Percentiles rank a stretch among this genome's conserved stretches.
Evolutionary conservation across 176 grass and related monocot species (phyloP).

Genomic region (Cocos nucifera): DNA sequence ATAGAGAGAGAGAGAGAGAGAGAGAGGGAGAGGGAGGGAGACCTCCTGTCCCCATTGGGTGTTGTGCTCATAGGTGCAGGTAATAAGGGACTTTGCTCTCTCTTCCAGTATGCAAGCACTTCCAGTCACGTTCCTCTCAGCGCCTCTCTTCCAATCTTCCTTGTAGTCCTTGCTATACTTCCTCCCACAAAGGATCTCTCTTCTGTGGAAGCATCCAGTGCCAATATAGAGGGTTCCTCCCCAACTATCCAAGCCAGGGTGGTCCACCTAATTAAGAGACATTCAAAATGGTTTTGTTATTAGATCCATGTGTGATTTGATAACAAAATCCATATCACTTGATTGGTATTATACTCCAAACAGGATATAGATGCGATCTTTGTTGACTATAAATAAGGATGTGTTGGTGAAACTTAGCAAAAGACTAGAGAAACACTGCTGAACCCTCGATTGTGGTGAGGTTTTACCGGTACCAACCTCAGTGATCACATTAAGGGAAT

Average conservation of each 20-base stretch:
- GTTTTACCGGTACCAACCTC: constrained; percentile 13
- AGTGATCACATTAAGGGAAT: constrained; percentile 31
- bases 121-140: constrained; percentile 2
- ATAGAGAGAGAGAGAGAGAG: neutral
- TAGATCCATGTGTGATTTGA: too few species aligned
- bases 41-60: neutral
- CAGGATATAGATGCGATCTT: too few species aligned
- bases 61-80: constrained; percentile 39
- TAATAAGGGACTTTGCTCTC: constrained; percentile 34
- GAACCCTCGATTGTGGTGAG: too few species aligned
- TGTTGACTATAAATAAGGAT: too few species aligned
- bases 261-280: constrained; percentile 47
- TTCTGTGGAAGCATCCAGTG: constrained; percentile 77
- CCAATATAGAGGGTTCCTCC: constrained; percentile 58
- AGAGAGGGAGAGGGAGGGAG: neutral
- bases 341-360: too few species aligned
- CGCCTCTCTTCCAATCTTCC: constrained; percentile 40
- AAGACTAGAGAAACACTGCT: too few species aligned
- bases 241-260: constrained; percentile 36
- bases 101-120: constrained; percentile 29
- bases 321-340: too few species aligned
- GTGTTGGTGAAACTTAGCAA: too few species aligned
- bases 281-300: too few species aligned
- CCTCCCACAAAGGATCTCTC: constrained; percentile 52
- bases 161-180: constrained; percentile 40